Conservation (phyloP, 306 rosid genomes). For the Boehmeria nivea region DNA sequence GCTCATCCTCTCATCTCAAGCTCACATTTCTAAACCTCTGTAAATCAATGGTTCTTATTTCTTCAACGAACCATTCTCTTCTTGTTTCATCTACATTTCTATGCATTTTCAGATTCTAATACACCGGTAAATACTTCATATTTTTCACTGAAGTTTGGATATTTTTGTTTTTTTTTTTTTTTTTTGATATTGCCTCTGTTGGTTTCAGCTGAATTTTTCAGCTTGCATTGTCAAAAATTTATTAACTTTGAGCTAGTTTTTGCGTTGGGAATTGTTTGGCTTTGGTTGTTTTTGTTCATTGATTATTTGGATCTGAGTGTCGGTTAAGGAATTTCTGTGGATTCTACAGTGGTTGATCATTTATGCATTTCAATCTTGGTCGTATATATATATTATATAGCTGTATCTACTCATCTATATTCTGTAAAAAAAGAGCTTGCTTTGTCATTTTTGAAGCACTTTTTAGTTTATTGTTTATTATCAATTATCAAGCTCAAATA, state of each 20-base stretch:
- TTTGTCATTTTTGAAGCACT: too few relatives aligned
- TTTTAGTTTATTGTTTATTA: too few relatives aligned
- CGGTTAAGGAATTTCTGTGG: constrained; percentile 3
- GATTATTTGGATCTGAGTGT: constrained; percentile 42
- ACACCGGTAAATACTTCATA: constrained; percentile 12
- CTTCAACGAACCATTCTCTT: constrained; percentile 1
- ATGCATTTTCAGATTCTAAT: constrained; percentile 14
- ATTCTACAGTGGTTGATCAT: constrained; percentile 5
- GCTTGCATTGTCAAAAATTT: constrained; percentile 35
- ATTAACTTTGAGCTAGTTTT: constrained; percentile 21
- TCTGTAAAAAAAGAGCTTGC: too few relatives aligned
- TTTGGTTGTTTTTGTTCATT: constrained; percentile 6
- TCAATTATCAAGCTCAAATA: too few relatives aligned
- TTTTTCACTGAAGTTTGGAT: neutral
- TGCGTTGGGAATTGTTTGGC: neutral
- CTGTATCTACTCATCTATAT: neutral
- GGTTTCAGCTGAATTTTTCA: constrained; percentile 14
- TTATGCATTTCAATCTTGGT: constrained; percentile 14
- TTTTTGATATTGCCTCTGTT: constrained; percentile 5
- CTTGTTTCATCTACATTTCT: constrained; percentile 23
- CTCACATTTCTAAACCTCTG: neutral
- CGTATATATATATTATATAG: neutral
- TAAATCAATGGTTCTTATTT: neutral
- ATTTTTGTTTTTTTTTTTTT: constrained; percentile 9
- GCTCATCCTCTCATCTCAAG: constrained; percentile 3